A percentile compares a stretch with the other conserved stretches of the same genome.
phyloP scores from a whole-genome alignment of 169 alveolate genomes.

The Eimeria tenella region DNA sequence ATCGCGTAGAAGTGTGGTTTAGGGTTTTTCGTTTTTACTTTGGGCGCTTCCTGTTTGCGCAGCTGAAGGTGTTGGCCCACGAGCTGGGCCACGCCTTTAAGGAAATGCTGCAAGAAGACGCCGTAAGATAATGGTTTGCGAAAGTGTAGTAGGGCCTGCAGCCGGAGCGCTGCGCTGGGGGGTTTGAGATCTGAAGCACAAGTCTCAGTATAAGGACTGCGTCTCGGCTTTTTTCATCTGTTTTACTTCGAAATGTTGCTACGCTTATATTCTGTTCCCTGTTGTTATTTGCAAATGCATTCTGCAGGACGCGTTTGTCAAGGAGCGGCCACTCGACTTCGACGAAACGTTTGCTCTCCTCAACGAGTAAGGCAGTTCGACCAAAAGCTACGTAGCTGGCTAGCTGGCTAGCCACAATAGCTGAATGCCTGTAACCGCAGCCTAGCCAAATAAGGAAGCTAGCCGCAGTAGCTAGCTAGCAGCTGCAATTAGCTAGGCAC shows the following conservation, averaged over 20 bases:
- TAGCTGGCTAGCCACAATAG: not conserved
- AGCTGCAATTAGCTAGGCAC: not conserved
- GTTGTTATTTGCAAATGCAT: not conserved
- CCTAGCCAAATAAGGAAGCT: not conserved
- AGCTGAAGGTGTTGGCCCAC: constrained; percentile 13
- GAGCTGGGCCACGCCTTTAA: constrained; percentile 26
- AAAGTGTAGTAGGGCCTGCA: not conserved
- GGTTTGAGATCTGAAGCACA: not conserved
- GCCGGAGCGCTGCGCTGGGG: not conserved
- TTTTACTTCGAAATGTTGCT: too few species aligned
- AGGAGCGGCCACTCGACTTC: constrained; percentile 2
- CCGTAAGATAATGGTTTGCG: not conserved
- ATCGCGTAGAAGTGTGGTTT: not conserved
- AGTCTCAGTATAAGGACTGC: too few species aligned
- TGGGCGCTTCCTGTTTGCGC: not conserved
- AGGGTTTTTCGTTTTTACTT: not conserved
- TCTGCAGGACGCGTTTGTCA: constrained; percentile 1
- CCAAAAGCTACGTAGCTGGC: not conserved
- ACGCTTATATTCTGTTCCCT: too few species aligned
- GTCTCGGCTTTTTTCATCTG: too few species aligned
- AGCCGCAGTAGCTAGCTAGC: not conserved
- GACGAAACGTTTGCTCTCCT: constrained; percentile 4
- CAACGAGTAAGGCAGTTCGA: not conserved
- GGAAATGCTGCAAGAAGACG: constrained; percentile 11
- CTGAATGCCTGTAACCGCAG: not conserved